These are phyloP conservation scores for Neophaeococcomyces aloes DNA, from an alignment of 2,329 filamentous ascomycete species.

Conservation along the genomic window DNA sequence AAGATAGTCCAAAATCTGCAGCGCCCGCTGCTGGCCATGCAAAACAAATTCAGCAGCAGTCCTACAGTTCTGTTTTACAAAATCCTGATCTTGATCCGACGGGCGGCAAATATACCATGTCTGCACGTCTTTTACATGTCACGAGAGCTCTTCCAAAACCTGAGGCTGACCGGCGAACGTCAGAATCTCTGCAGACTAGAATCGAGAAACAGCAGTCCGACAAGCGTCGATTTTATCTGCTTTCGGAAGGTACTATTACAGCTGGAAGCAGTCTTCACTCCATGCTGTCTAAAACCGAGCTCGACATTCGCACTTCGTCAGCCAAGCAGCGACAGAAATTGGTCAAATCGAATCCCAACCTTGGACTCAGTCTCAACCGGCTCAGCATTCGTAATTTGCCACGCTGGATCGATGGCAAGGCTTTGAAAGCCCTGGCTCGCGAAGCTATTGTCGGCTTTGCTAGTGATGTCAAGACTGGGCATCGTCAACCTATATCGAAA, in stretches of 20 bases:
- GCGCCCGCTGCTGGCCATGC: constrained; percentile 28
- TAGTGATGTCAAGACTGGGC: constrained; percentile 70
- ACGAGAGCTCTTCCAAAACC: constrained; percentile 74
- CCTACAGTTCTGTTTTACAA: constrained; percentile 79
- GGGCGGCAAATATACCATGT: constrained; percentile 80
- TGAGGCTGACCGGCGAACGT: constrained; percentile 65
- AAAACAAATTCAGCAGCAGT: constrained; percentile 40
- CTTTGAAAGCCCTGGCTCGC: constrained; percentile 80
- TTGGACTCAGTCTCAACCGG: constrained; percentile 81
- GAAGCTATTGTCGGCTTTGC: constrained; percentile 93
- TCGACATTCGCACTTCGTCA: constrained; percentile 80
- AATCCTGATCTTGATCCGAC: constrained; percentile 71
- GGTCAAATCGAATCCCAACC: constrained; percentile 78
- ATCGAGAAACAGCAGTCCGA: constrained; percentile 62
- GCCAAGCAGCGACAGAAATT: constrained; percentile 77
- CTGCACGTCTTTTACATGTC: constrained; percentile 77
- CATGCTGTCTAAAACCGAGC: constrained; percentile 64
- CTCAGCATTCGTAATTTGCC: constrained; percentile 88
- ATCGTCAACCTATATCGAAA: constrained; percentile 68
- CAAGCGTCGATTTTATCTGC: constrained; percentile 78
- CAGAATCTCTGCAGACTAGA: constrained; percentile 52
- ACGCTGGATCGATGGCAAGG: constrained; percentile 69
- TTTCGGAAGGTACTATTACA: constrained; percentile 75
- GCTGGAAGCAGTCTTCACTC: constrained; percentile 67
- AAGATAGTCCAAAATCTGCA: constrained; percentile 53